Conservation (phyloP, 1,284 basidiomycete species). For the Inonotus hispidus region DNA sequence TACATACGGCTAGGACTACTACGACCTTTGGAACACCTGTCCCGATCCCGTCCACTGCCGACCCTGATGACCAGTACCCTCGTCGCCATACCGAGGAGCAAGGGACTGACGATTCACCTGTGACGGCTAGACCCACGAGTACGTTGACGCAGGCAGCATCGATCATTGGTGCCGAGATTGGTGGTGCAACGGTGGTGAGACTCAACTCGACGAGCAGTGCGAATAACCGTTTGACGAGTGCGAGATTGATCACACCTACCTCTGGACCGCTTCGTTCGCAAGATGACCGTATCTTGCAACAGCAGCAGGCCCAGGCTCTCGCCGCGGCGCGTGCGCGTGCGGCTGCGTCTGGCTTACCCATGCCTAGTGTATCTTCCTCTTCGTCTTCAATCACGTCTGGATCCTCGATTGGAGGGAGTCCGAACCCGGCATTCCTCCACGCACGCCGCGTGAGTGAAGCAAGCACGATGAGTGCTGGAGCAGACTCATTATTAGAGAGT, state of each 20-base stretch:
- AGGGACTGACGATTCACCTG: background rate
- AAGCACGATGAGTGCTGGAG: constrained; percentile 22
- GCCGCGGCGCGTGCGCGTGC: constrained; percentile 52
- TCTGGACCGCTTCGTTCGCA: constrained; percentile 3
- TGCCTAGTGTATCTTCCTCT: constrained; percentile 20
- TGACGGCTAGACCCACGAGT: constrained; percentile 45
- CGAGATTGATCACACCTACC: constrained; percentile 32
- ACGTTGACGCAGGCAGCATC: constrained; percentile 59
- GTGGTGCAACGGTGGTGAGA: constrained; percentile 58
- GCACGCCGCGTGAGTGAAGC: constrained; percentile 50
- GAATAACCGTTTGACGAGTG: constrained; percentile 55
- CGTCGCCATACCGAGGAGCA: background rate
- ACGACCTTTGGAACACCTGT: constrained; percentile 36
- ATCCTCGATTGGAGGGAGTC: constrained; percentile 42
- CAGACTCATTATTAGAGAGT: constrained; percentile 73
- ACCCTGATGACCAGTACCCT: constrained; percentile 1
- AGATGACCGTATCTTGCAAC: constrained; percentile 28
- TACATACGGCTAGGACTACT: constrained; percentile 33
- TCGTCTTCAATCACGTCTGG: constrained; percentile 30
- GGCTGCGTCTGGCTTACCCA: constrained; percentile 32
- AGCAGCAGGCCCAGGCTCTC: constrained; percentile 56
- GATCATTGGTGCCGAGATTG: constrained; percentile 50
- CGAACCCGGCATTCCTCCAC: constrained; percentile 30
- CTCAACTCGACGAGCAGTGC: constrained; percentile 43
- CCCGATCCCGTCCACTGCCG: constrained; percentile 15